A percentile compares a stretch with the other conserved stretches of the same genome.
Evolutionary conservation across 1,284 basidiomycete genomes (phyloP).

Genomic region (Puccinia hordei): DNA sequence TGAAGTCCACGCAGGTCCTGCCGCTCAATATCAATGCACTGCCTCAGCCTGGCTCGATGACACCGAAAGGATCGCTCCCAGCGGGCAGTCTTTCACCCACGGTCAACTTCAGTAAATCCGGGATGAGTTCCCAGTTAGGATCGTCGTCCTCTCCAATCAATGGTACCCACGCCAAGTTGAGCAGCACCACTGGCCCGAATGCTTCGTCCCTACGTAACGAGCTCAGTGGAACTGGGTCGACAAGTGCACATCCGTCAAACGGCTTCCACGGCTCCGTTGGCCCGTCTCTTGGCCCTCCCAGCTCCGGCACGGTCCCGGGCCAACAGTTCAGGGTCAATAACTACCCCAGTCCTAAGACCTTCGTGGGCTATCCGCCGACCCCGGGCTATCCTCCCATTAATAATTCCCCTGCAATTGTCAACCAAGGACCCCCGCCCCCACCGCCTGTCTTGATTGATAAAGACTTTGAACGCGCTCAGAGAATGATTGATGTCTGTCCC

Average conservation of each 20-base stretch:
- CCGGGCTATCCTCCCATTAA: background rate
- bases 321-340: constrained; percentile 41
- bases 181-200: background rate
- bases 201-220: constrained; percentile 13
- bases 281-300: background rate
- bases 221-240: constrained; percentile 2
- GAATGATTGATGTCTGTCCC: constrained; percentile 44
- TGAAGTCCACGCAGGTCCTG: constrained; percentile 5
- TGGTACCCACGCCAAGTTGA: background rate
- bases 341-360: constrained; percentile 28
- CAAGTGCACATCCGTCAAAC: background rate
- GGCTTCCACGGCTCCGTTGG: background rate
- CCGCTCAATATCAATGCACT: background rate
- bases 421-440: background rate
- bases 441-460: constrained; percentile 33
- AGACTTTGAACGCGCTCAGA: constrained; percentile 41
- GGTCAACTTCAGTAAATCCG: constrained; percentile 12
- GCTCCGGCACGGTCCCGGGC: background rate
- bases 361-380: constrained; percentile 4
- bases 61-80: constrained; percentile 9
- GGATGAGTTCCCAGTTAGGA: background rate
- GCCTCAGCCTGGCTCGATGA: background rate
- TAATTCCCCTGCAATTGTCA: background rate
- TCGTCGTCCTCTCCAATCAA: background rate
- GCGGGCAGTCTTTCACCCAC: constrained; percentile 24